A percentile compares a stretch with the other conserved stretches of the same genome.
Conservation (phyloP, 2,329 filamentous ascomycete species). For the Cercospora nicotianae region DNA sequence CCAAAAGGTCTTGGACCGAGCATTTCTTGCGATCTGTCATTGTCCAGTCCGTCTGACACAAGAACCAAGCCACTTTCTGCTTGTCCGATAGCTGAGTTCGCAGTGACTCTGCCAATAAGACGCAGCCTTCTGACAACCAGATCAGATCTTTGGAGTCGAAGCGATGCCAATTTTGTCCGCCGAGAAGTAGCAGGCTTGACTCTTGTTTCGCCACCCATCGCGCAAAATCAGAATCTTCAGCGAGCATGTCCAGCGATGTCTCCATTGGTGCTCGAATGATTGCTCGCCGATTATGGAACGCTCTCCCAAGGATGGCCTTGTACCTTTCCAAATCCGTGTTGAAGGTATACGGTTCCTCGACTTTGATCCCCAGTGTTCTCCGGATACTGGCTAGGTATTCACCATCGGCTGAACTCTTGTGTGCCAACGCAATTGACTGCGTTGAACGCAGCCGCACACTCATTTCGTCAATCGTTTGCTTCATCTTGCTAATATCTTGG, state of each 20-base stretch:
- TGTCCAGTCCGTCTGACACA: background rate
- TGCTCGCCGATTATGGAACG: background rate
- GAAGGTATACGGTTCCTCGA: background rate
- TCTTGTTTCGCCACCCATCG: background rate
- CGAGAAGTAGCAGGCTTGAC: background rate
- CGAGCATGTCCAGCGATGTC: background rate
- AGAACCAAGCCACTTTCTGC: background rate
- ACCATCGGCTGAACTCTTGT: background rate
- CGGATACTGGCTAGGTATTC: background rate
- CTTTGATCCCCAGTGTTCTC: background rate
- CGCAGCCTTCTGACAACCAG: background rate
- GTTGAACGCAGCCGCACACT: background rate
- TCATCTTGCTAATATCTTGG: background rate
- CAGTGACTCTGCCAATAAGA: background rate
- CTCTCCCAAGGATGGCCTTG: background rate
- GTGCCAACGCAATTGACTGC: background rate
- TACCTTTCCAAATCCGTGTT: background rate
- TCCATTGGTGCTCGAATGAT: background rate
- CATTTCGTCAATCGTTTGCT: background rate
- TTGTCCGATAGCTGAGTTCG: background rate
- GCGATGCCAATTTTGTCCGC: background rate
- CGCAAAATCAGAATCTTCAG: background rate
- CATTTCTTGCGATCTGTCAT: background rate
- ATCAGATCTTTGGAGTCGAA: background rate
- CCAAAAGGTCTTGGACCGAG: background rate